Evolutionary conservation across 495 filamentous ascomycete species (phyloP).

Genomic region (Hypoxylon fuscum): DNA sequence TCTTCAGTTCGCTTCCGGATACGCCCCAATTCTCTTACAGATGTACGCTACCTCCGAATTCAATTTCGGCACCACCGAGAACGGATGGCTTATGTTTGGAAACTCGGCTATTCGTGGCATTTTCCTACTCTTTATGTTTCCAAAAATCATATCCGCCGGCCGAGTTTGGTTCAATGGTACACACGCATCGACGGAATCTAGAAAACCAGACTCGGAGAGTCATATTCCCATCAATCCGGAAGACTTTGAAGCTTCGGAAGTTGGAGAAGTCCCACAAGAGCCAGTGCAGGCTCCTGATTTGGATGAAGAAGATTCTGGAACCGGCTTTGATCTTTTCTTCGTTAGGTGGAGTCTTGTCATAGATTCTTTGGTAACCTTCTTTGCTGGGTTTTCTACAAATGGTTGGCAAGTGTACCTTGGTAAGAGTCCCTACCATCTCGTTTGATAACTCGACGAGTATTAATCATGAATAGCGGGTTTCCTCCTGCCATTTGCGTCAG

Average conservation of each 20-base stretch:
- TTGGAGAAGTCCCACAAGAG: slow-evolving; percentile 54
- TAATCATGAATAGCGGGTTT: slow-evolving; percentile 47
- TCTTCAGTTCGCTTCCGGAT: slow-evolving; percentile 60
- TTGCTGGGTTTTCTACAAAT: slow-evolving; percentile 58
- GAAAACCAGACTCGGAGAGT: slow-evolving; percentile 11
- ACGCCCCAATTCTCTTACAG: slow-evolving; percentile 60
- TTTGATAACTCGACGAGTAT: background rate
- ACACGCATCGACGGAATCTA: slow-evolving; percentile 9
- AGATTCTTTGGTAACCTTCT: slow-evolving; percentile 61
- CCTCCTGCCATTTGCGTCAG: slow-evolving; percentile 63
- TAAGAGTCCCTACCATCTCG: slow-evolving; percentile 9
- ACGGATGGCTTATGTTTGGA: slow-evolving; percentile 62
- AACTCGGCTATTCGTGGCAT: slow-evolving; percentile 62
- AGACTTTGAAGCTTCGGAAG: slow-evolving; percentile 51
- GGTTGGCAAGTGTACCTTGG: slow-evolving; percentile 66
- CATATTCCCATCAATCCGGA: slow-evolving; percentile 46
- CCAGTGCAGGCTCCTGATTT: slow-evolving; percentile 42
- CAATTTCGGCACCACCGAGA: slow-evolving; percentile 61
- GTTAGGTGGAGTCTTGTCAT: slow-evolving; percentile 60
- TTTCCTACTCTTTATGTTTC: slow-evolving; percentile 64
- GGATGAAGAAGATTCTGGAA: slow-evolving; percentile 44
- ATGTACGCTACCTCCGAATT: slow-evolving; percentile 65
- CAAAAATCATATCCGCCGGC: slow-evolving; percentile 60
- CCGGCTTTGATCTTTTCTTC: slow-evolving; percentile 64
- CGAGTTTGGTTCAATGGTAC: slow-evolving; percentile 53